phyloP scores from a whole-genome alignment of 1,284 basidiomycete species.

The Ceratobasidium sp. region DNA sequence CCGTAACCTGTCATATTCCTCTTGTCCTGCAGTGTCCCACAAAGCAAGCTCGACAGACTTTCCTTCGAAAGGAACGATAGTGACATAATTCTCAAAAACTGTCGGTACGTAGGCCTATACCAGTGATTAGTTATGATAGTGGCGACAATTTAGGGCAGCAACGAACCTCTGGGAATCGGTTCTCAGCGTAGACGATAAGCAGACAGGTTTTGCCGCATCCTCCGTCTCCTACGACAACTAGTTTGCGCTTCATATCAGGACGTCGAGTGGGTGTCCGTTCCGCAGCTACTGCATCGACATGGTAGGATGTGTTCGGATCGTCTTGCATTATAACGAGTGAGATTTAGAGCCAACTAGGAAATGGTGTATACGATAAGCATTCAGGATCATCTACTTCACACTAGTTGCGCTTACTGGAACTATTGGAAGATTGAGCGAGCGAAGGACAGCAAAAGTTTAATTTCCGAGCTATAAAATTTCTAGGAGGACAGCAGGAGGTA shows the following conservation, averaged over 20 bases:
- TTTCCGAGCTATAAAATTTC: not conserved
- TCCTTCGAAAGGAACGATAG: slow-evolving; percentile 86
- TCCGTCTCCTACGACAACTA: slow-evolving; percentile 89
- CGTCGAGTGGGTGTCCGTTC: slow-evolving; percentile 51
- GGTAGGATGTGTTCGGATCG: slow-evolving; percentile 20
- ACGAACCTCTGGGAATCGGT: slow-evolving; percentile 93
- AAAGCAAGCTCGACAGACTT: slow-evolving; percentile 94
- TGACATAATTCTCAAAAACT: slow-evolving; percentile 98
- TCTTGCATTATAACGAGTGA: not conserved
- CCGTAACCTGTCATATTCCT: slow-evolving; percentile 95
- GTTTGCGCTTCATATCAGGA: slow-evolving; percentile 87
- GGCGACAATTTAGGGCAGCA: not conserved
- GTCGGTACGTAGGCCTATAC: slow-evolving; percentile 93
- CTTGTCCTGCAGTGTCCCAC: slow-evolving; percentile 98
- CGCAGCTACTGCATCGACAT: slow-evolving; percentile 38
- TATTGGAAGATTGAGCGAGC: not conserved
- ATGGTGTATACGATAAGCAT: slow-evolving; percentile 5
- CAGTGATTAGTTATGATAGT: slow-evolving; percentile 1
- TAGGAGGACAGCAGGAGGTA: not conserved
- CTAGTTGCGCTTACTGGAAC: not conserved
- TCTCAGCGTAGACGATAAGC: slow-evolving; percentile 95
- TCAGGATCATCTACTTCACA: too few relatives aligned
- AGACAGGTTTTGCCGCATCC: slow-evolving; percentile 84
- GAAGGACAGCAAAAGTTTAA: not conserved
- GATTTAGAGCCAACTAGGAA: not conserved